Evolutionary conservation across 192 early-diverging fungal genomes (phyloP).

Genomic region (Backusella circina): DNA sequence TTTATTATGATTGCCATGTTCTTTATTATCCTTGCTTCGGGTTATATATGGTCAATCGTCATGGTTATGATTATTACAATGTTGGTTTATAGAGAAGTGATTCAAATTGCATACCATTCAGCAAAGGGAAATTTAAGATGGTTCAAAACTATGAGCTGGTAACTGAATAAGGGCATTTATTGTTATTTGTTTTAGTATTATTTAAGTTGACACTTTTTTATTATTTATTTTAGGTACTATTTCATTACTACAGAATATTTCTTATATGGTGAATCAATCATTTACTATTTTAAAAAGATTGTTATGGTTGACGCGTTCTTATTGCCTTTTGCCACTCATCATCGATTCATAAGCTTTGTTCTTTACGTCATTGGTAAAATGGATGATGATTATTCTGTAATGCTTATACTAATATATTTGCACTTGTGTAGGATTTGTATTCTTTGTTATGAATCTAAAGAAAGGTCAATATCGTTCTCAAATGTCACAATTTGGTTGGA

Average conservation of each 20-base stretch:
- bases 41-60: slow-evolving; percentile 82
- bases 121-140: slow-evolving; percentile 86
- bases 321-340: slow-evolving; percentile 84
- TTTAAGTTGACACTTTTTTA: neutral
- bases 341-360: slow-evolving; percentile 90
- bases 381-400: neutral
- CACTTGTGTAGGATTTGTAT: slow-evolving; percentile 61
- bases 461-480: slow-evolving; percentile 95
- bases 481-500: slow-evolving; percentile 95
- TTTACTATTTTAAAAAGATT: slow-evolving; percentile 82
- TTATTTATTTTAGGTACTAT: slow-evolving; percentile 66
- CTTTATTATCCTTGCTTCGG: slow-evolving; percentile 67
- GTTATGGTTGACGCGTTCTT: slow-evolving; percentile 84
- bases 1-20: slow-evolving; percentile 89
- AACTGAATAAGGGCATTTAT: neutral
- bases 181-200: neutral
- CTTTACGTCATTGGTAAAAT: slow-evolving; percentile 79
- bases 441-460: slow-evolving; percentile 91
- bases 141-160: slow-evolving; percentile 90
- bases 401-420: neutral
- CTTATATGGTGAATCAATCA: slow-evolving; percentile 90
- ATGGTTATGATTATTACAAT: slow-evolving; percentile 83
- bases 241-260: slow-evolving; percentile 88
- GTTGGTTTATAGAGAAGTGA: slow-evolving; percentile 91
- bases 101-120: slow-evolving; percentile 79